Conservation (phyloP, 78 protist genomes). For the Dictyostelium brefeldianum region DNA sequence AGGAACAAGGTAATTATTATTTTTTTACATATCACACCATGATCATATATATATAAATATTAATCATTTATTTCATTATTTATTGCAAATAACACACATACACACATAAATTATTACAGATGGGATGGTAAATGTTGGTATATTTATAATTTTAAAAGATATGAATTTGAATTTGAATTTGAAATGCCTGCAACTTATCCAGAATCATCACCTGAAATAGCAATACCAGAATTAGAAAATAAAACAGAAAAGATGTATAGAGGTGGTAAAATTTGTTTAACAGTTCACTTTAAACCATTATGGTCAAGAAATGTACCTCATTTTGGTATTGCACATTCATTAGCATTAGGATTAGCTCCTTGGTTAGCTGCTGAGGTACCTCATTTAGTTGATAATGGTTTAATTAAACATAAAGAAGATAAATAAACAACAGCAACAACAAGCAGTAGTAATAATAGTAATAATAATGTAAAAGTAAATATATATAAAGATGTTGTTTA, state of each 20-base stretch:
- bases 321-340: constrained; percentile 98
- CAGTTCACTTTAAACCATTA: constrained; percentile 97
- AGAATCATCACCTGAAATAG: constrained; percentile 93
- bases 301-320: constrained; percentile 97
- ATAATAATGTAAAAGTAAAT: background rate
- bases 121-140: constrained; percentile 94
- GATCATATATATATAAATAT: background rate
- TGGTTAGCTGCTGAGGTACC: constrained; percentile 99
- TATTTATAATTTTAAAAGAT: constrained; percentile 87
- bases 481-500: background rate
- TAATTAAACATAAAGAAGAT: constrained; percentile 66
- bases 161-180: constrained; percentile 96
- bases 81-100: too few species aligned
- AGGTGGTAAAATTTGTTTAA: constrained; percentile 98
- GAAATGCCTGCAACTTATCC: constrained; percentile 98
- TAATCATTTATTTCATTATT: background rate
- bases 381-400: constrained; percentile 82
- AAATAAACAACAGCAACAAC: constrained; percentile 30
- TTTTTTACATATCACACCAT: background rate
- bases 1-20: constrained; percentile 84
- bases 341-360: constrained; percentile 98
- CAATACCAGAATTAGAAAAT: constrained; percentile 97
- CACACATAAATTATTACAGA: constrained; percentile 23
- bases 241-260: constrained; percentile 86
- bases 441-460: background rate